Percentiles rank a stretch among this genome's conserved stretches.
Conservation (phyloP, 257 asterid species). For the Verbascum thapsus region DNA sequence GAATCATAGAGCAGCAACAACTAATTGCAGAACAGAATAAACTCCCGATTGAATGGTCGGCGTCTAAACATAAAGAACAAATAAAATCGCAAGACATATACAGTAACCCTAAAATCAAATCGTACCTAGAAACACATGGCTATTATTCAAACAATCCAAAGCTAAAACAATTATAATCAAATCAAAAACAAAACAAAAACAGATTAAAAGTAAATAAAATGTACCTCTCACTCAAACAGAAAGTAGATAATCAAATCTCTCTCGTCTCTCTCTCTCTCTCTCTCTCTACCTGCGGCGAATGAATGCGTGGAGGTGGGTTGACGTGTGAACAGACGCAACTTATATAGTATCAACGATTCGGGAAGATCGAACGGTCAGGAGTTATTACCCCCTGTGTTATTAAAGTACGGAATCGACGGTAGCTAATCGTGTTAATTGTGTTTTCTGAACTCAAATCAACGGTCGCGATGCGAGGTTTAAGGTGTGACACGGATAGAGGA, state of each 20-base stretch:
- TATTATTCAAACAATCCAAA: not conserved
- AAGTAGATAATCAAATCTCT: no score
- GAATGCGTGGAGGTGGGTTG: fast-evolving
- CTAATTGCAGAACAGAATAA: not conserved
- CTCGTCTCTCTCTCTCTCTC: slow-evolving; percentile 12
- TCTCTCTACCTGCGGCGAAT: slow-evolving; percentile 17
- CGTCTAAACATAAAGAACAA: not conserved
- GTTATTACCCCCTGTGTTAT: slow-evolving; percentile 40
- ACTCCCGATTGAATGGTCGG: not conserved
- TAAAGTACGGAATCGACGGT: slow-evolving; percentile 43
- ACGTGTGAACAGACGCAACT: slow-evolving; percentile 34
- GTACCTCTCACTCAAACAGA: slow-evolving; percentile 27
- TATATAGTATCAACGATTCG: slow-evolving; percentile 10
- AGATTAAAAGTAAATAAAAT: not conserved
- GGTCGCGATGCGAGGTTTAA: slow-evolving; percentile 35
- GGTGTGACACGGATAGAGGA: slow-evolving; percentile 41
- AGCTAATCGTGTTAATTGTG: slow-evolving; percentile 37
- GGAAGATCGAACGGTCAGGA: slow-evolving; percentile 45
- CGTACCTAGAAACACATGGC: not conserved
- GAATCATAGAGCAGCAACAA: not conserved
- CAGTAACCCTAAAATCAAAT: slow-evolving; percentile 27
- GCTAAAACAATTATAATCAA: not conserved
- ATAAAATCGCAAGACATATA: not conserved
- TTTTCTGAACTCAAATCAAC: slow-evolving; percentile 40
- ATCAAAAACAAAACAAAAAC: no score